Percentiles rank a stretch among this genome's conserved stretches.
phyloP scores from a whole-genome alignment of 345 rosid genomes.

The Capsella bursapastoris region DNA sequence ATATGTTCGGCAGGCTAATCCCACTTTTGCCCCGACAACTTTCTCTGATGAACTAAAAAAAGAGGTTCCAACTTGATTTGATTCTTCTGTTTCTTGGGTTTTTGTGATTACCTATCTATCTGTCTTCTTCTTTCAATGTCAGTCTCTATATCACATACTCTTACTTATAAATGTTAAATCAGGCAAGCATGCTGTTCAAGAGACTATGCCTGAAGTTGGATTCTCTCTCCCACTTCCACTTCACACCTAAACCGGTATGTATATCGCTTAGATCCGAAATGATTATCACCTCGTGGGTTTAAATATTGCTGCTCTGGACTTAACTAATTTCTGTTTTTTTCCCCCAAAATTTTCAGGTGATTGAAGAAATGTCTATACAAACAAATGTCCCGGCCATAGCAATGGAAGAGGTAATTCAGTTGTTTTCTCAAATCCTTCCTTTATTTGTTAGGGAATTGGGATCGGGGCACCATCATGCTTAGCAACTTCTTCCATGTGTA shows the following conservation, averaged over 20 bases:
- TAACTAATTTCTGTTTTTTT: not conserved
- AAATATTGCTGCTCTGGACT: slow-evolving; percentile 5
- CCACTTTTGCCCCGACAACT: slow-evolving; percentile 67
- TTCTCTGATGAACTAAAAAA: slow-evolving; percentile 74
- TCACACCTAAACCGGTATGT: slow-evolving; percentile 95
- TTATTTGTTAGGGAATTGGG: not conserved
- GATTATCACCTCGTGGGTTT: slow-evolving; percentile 12
- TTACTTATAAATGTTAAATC: slow-evolving; percentile 30
- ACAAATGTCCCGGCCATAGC: slow-evolving; percentile 93
- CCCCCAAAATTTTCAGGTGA: slow-evolving; percentile 56
- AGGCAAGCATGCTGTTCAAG: slow-evolving; percentile 84
- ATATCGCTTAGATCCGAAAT: slow-evolving; percentile 30
- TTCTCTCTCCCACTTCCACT: slow-evolving; percentile 96
- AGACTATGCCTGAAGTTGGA: slow-evolving; percentile 90
- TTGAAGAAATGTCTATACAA: slow-evolving; percentile 91
- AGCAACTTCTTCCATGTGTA: slow-evolving; percentile 40
- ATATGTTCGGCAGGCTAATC: slow-evolving; percentile 72
- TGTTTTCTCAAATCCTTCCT: not conserved
- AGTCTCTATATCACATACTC: slow-evolving; percentile 12
- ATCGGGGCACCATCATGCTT: not conserved
- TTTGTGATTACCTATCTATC: slow-evolving; percentile 8
- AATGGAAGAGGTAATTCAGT: slow-evolving; percentile 84
- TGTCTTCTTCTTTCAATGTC: not conserved
- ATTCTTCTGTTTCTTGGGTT: not conserved
- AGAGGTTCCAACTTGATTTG: slow-evolving; percentile 9